These are phyloP conservation scores for Coffea eugenioides DNA, from an alignment of 257 asterid species.

Conservation along the genomic window DNA sequence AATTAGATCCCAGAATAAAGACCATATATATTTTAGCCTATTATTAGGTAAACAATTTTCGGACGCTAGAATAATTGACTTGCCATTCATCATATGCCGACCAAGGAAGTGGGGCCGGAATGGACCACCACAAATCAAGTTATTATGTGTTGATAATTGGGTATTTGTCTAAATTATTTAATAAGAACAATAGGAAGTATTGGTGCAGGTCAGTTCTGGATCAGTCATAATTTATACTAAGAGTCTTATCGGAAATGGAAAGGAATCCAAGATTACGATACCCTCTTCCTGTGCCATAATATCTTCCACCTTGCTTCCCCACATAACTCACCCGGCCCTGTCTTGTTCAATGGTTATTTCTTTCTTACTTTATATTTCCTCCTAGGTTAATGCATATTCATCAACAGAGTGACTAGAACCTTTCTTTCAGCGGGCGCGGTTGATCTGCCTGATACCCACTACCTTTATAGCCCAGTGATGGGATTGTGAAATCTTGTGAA, in stretches of 20 bases:
- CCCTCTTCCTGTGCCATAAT: conserved; percentile 13
- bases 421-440: background rate
- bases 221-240: too few relatives aligned
- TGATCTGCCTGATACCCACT: background rate
- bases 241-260: background rate
- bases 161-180: background rate
- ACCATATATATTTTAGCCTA: conserved; percentile 1
- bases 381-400: background rate
- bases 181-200: too few relatives aligned
- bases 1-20: conserved; percentile 12
- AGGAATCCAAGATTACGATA: conserved; percentile 22
- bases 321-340: conserved; percentile 1
- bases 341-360: conserved; percentile 4
- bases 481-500: background rate
- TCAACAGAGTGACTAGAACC: background rate
- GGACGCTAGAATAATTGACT: conserved; percentile 8
- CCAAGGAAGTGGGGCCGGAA: conserved; percentile 1
- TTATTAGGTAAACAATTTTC: background rate
- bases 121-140: background rate
- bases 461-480: background rate
- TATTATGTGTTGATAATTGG: background rate
- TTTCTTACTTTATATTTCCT: background rate
- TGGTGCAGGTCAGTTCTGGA: background rate
- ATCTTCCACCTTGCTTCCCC: conserved; percentile 4
- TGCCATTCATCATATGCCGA: conserved; percentile 1